Base-by-base conservation (phyloP, 805 yeast species). In the Kluyveromyces lactis region DNA sequence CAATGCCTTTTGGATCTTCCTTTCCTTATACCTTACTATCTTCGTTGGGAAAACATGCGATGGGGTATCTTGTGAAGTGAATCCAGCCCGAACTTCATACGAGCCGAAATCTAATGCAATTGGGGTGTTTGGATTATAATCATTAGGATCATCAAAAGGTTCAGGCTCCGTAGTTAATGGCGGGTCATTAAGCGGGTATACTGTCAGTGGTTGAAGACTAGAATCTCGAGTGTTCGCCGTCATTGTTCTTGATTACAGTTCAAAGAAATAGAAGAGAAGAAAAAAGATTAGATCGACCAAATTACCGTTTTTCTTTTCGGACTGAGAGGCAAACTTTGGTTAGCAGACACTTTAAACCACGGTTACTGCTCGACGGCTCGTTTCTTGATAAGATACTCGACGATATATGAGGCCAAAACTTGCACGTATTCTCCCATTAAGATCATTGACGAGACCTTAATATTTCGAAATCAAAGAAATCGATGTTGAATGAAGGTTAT, bases 51-150 rank as follows among this genome's bases (percentile, higher is more conserved):
- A 86, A 18, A 69, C 69, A 47, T 79, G 70, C n/a, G 75, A 60
- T n/a, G 89, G 81, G 40, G 57, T 42, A 3, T 44, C 12, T 1
- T 60, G 39, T 34, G 67, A 70, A 12, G 79, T 68, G 40, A 77
- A 63, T 0, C 94, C 94, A 1, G 77, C 69, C 50, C 82, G 70
- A 31, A 77, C 62, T 18, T 65, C 57, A 33, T 75, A 68, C 6
- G 86, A 64, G 1, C 97, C 98, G 40, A 92, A 68, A 62, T 92
- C 99, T 8, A 92, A 67, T 11, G 90, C 95, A 39, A 92, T 83
- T 2, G 98, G 97, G 2, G 71, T 68, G 2, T 75, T 42, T 3
- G 46, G 42, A 31, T 55, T 49, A 24, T 62, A 55, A 24, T 47
- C 42, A 29, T 50, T 46, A 16, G 56, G 50, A 44, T 51, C 55